phyloP scores from a whole-genome alignment of 2,329 filamentous ascomycete genomes.

The Parastagonospora avenae region DNA sequence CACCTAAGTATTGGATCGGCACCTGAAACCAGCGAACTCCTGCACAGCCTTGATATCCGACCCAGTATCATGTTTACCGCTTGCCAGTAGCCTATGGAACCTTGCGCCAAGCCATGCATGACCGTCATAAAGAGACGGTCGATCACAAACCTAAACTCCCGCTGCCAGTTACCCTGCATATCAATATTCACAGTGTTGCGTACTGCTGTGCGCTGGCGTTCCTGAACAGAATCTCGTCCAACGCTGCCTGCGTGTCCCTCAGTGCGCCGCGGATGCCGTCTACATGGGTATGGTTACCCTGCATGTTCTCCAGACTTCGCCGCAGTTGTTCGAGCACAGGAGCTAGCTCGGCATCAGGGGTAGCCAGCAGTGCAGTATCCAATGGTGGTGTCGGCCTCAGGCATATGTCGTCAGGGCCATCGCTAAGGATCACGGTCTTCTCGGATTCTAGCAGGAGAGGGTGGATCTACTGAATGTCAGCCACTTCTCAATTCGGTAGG shows the following conservation, averaged over 20 bases:
- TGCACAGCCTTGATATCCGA: conserved; percentile 16
- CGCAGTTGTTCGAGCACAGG: conserved; percentile 45
- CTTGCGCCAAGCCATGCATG: conserved; percentile 25
- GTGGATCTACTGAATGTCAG: conserved; percentile 39
- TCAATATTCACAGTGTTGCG: conserved; percentile 35
- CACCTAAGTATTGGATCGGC: conserved; percentile 27
- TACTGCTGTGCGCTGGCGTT: conserved; percentile 39
- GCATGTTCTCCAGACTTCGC: conserved; percentile 47
- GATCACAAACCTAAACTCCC: conserved; percentile 20
- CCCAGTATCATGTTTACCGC: conserved; percentile 23
- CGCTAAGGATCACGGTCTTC: conserved; percentile 17
- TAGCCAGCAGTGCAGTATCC: conserved; percentile 30
- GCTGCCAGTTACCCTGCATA: conserved; percentile 22
- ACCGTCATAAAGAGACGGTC: conserved; percentile 18
- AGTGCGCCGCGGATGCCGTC: conserved; percentile 42
- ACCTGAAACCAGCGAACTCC: conserved; percentile 22
- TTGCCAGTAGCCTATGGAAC: conserved; percentile 12
- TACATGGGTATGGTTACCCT: conserved; percentile 45
- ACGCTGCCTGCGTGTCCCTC: conserved; percentile 32
- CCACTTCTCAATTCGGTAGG: conserved; percentile 6
- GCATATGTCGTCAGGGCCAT: conserved; percentile 40
- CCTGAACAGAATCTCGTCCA: conserved; percentile 44
- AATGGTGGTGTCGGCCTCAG: conserved; percentile 24
- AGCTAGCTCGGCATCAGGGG: conserved; percentile 37
- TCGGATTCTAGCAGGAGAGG: conserved; percentile 35